Conservation (phyloP, 1,284 basidiomycete species). For the Somion occarium region DNA sequence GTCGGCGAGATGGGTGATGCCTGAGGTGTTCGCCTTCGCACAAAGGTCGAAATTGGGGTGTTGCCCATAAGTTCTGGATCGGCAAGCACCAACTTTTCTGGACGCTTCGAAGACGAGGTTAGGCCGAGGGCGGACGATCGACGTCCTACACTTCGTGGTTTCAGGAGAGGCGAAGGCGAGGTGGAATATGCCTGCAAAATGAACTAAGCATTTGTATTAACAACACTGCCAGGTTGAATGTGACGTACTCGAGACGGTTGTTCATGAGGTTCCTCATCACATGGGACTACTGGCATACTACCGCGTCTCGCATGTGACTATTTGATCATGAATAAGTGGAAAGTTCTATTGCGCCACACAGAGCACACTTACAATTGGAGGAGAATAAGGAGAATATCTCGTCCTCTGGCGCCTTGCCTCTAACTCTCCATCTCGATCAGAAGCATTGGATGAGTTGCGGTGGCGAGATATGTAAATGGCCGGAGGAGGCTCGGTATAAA, state of each 20-base stretch:
- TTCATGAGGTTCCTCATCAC: slow-evolving; percentile 20
- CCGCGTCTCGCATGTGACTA: slow-evolving; percentile 30
- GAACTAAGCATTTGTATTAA: not conserved
- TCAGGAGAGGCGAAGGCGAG: slow-evolving; percentile 42
- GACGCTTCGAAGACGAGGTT: slow-evolving; percentile 15
- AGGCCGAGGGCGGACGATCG: slow-evolving; percentile 19
- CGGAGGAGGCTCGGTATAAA: slow-evolving; percentile 11
- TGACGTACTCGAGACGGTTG: slow-evolving; percentile 26
- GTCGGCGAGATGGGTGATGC: slow-evolving; percentile 64
- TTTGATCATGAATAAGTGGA: no score
- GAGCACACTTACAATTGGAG: slow-evolving; percentile 43
- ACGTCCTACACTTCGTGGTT: slow-evolving; percentile 16
- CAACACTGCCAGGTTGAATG: not conserved
- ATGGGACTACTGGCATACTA: slow-evolving; percentile 28
- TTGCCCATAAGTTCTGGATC: slow-evolving; percentile 36
- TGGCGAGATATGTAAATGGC: slow-evolving; percentile 29
- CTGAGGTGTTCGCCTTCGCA: slow-evolving; percentile 70
- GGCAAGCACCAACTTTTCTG: slow-evolving; percentile 24
- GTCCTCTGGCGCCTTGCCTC: slow-evolving; percentile 25
- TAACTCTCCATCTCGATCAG: slow-evolving; percentile 13
- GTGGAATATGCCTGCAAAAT: slow-evolving; percentile 33
- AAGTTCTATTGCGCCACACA: slow-evolving; percentile 3
- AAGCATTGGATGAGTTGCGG: slow-evolving; percentile 10
- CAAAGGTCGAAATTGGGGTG: slow-evolving; percentile 73
- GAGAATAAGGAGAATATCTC: slow-evolving; percentile 64